Evolutionary conservation across 208 protist species (phyloP).

Genomic region (Endotrypanum monterogeii): DNA sequence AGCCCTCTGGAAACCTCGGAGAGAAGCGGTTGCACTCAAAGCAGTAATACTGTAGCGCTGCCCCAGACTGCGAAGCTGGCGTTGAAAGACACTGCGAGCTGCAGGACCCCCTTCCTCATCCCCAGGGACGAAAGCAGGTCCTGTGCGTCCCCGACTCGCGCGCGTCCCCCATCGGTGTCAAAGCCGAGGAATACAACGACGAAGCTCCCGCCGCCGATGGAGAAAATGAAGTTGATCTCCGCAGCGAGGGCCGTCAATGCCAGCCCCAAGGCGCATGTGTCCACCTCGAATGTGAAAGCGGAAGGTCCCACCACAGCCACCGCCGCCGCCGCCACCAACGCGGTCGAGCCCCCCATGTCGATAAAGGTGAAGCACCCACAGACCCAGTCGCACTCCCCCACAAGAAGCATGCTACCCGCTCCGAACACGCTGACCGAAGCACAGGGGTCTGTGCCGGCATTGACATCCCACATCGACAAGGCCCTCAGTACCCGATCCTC

Average conservation of each 20-base stretch:
- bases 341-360: neutral
- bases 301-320: neutral
- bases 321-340: neutral
- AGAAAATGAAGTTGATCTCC: neutral
- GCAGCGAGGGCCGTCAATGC: neutral
- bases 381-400: neutral
- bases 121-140: neutral
- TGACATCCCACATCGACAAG: neutral
- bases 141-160: too few relatives aligned
- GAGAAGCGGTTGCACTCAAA: neutral
- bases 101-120: neutral
- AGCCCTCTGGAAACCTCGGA: too few relatives aligned
- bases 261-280: neutral
- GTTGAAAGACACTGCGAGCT: neutral
- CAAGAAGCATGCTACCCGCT: slow-evolving; percentile 5
- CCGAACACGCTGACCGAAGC: neutral
- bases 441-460: neutral
- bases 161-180: neutral
- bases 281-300: neutral
- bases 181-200: neutral
- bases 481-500: neutral
- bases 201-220: neutral
- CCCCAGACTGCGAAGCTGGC: neutral
- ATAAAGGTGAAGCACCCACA: neutral
- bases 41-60: neutral